phyloP scores from a whole-genome alignment of 2,329 filamentous ascomycete genomes.

The Celoporthe dispersa region DNA sequence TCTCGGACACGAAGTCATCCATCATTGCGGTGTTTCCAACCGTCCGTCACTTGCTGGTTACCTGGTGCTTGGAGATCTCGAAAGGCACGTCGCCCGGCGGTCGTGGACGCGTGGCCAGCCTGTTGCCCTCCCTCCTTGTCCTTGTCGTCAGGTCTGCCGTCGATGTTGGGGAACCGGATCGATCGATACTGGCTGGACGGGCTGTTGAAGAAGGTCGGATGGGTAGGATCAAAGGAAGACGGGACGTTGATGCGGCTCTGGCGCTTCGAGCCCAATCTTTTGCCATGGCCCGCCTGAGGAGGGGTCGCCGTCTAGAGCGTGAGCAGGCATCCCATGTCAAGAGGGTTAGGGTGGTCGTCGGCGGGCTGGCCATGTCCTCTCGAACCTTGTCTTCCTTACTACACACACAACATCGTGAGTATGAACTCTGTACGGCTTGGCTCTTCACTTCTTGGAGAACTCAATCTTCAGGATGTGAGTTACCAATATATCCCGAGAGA shows the following conservation, averaged over 20 bases:
- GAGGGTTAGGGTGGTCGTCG: conserved; percentile 2
- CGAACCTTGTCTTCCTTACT: neutral
- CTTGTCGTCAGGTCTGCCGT: neutral
- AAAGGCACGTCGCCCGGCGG: neutral
- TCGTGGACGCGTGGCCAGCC: neutral
- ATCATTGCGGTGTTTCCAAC: conserved; percentile 53
- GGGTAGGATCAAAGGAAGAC: neutral
- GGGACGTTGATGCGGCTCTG: neutral
- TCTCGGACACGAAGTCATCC: conserved; percentile 98
- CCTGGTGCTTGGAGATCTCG: neutral
- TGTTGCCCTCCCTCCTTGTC: neutral
- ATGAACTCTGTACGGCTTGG: neutral
- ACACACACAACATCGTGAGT: neutral
- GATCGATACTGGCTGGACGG: neutral
- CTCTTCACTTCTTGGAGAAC: neutral
- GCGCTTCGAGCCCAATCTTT: neutral
- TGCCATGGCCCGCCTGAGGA: neutral
- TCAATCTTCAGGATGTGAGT: neutral
- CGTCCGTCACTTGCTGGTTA: neutral
- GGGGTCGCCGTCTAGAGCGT: neutral
- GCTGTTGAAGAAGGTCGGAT: neutral
- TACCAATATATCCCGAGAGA: neutral
- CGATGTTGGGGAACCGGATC: neutral
- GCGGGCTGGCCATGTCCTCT: neutral
- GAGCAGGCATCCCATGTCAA: neutral